Conservation (phyloP, 1,284 basidiomycete genomes). For the Lignosus rhinocerotis region DNA sequence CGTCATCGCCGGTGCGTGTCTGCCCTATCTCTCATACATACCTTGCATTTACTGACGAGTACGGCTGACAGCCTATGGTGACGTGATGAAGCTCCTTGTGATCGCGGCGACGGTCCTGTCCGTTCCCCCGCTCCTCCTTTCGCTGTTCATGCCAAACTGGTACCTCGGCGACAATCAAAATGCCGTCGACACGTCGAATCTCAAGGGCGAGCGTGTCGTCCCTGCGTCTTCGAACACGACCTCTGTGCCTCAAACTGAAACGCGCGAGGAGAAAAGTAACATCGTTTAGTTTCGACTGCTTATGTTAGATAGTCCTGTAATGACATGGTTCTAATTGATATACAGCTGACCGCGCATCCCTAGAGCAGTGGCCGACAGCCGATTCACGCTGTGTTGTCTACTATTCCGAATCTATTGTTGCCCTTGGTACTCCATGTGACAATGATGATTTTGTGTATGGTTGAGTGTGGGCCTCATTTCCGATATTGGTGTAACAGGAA, state of each 20-base stretch:
- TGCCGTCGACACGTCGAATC: slow-evolving; percentile 28
- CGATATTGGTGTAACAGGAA: too few species aligned
- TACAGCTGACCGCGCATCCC: too few species aligned
- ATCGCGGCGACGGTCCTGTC: slow-evolving; percentile 39
- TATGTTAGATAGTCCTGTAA: neutral
- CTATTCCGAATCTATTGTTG: too few species aligned
- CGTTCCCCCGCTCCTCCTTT: slow-evolving; percentile 28
- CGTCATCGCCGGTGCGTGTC: slow-evolving; percentile 48
- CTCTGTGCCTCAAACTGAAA: neutral
- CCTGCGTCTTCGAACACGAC: neutral
- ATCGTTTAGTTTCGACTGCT: neutral
- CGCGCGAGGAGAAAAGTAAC: neutral
- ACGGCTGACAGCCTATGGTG: slow-evolving; percentile 45
- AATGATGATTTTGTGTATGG: too few species aligned
- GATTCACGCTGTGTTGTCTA: too few species aligned
- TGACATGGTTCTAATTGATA: neutral
- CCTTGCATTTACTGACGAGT: neutral
- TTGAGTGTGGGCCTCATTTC: too few species aligned
- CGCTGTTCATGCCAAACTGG: slow-evolving; percentile 32
- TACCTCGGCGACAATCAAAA: slow-evolving; percentile 33
- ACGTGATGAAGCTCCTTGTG: slow-evolving; percentile 55
- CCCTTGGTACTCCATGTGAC: too few species aligned
- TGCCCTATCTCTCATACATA: neutral
- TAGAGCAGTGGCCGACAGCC: too few species aligned
- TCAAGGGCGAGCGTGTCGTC: slow-evolving; percentile 24